Evolutionary conservation across 208 protist species (phyloP), one percentile per base, ranked within the genome.

Genomic region (Crithidia thermophila): DNA sequence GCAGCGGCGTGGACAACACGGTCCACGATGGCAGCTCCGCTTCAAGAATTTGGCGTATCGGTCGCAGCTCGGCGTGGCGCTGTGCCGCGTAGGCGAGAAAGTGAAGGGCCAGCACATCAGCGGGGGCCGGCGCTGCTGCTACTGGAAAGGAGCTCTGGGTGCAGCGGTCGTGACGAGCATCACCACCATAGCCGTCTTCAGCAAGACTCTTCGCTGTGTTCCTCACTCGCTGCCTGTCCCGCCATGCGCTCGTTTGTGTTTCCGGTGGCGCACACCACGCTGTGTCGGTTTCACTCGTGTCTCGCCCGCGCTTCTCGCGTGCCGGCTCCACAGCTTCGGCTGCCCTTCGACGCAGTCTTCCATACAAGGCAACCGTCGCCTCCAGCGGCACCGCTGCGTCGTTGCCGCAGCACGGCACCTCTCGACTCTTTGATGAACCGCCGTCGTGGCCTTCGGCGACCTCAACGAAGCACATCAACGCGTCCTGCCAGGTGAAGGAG

Each of bases 321-420:
- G n/a, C n/a, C n/a, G n/a, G n/a, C n/a, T n/a, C n/a, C n/a, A n/a
- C n/a, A n/a, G n/a, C n/a, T n/a, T n/a, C n/a, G n/a, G n/a, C n/a
- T n/a, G n/a, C n/a, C 3, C 25, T 30, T n/a, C 37, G 57, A 3
- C 40, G 58, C 9, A 74, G 46, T 21, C n/a, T 46, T 14, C 30
- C 66, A 25, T 74, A 79, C 30, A 74, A 16, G 16, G 46, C 31
- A 13, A 79, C 10, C 9, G 70, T 40, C 3, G 52, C 72, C 21
- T 69, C 65, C 16, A 68, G 45, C 3, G 57, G 55, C n/a, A 72
- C 20, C 7, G 37, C 20, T 27, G 18, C 14, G 8, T 21, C 33
- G 37, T 21, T 43, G 39, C 39, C 39, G 16, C 39, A 43, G 16
- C 39, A 43, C 39, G 16, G 39, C 39, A 16, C 13, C 16, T 40